These are phyloP conservation scores for Lenzites betulinus DNA, from an alignment of 768 basidiomycete genomes.

Conservation along the genomic window DNA sequence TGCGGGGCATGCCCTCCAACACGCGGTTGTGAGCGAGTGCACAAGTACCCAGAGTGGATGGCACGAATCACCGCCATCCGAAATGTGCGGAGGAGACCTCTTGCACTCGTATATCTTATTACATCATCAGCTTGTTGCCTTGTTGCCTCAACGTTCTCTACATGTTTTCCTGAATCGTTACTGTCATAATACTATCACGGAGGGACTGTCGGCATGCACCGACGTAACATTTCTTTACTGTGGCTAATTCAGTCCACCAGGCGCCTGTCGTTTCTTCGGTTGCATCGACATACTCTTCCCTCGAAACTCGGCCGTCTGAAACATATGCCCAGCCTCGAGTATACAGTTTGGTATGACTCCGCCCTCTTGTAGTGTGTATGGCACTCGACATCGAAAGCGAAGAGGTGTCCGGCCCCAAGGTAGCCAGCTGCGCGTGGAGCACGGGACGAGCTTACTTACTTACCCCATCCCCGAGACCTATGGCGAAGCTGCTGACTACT, in stretches of 20 bases:
- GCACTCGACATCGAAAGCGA: too few species aligned
- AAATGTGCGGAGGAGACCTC: background rate
- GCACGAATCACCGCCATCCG: background rate
- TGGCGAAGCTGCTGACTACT: background rate
- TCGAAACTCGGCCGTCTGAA: background rate
- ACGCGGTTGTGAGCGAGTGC: constrained; percentile 49
- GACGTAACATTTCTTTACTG: too few species aligned
- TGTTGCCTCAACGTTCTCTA: background rate
- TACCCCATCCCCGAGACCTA: background rate
- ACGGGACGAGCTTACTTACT: constrained; percentile 1
- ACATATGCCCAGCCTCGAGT: too few species aligned
- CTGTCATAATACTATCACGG: background rate
- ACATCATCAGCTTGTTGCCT: background rate
- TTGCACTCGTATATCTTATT: background rate
- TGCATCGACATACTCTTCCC: background rate
- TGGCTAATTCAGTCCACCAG: too few species aligned
- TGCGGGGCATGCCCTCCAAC: constrained; percentile 73
- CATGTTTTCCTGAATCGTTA: background rate
- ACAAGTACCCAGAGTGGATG: background rate
- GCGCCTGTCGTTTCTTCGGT: too few species aligned
- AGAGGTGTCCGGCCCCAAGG: too few species aligned
- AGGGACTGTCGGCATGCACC: too few species aligned
- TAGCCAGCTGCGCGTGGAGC: background rate
- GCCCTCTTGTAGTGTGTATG: too few species aligned
- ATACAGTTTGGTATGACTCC: too few species aligned